Base-by-base conservation (phyloP, 2,329 filamentous ascomycete species). In the Graphiopsis chlorocephala region DNA sequence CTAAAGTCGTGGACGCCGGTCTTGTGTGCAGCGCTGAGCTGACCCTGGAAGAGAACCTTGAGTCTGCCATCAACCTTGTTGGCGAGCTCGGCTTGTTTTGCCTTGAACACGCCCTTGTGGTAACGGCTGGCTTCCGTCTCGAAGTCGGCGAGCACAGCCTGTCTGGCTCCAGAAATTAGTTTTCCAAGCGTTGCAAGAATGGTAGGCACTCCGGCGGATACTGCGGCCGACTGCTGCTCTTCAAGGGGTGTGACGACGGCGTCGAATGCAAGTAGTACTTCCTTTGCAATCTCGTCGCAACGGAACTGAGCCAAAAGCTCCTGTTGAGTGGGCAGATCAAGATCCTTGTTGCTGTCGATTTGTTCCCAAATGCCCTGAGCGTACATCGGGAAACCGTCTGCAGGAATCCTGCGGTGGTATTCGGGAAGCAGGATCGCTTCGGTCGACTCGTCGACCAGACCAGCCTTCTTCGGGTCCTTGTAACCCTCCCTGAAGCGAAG, bases 291-390 rank as follows among this genome's bases (percentile, higher is more conserved):
- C 79, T 99, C 95, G 76, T 99, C 95, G 77, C 95, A 99, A 70
- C 95, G 88, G 81, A 98, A 99, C 77, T 99, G 95, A 12, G 95
- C 95, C 61, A 99, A 85, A 53, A 99, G 84, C 77, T 99, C 95
- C 79, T 99, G 95, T 76, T 99, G 95, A 0, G 95, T 98, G 3
- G 95, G 95, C 65, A 99, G 80, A 78, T 99, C 95, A 63, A 99
- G 84, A 74, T 99, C 95, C 79, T 99, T 99, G 84, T 99, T 99
- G 82, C 94, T 91, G 72, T 97, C 93, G 75, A 99, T 99, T 79
- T 98, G 94, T 73, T 98, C 93, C 95, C 95, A 99, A 52, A 99
- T 88, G 47, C 93, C 92, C 75, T 95, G 88, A 0, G 95, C 93
- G 72, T 99, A 99, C 66, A 93, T 85, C 0, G 94, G 91, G 75